These are phyloP conservation scores for Rhodamnia argentea DNA, from an alignment of 345 rosid species.

Conservation along the genomic window DNA sequence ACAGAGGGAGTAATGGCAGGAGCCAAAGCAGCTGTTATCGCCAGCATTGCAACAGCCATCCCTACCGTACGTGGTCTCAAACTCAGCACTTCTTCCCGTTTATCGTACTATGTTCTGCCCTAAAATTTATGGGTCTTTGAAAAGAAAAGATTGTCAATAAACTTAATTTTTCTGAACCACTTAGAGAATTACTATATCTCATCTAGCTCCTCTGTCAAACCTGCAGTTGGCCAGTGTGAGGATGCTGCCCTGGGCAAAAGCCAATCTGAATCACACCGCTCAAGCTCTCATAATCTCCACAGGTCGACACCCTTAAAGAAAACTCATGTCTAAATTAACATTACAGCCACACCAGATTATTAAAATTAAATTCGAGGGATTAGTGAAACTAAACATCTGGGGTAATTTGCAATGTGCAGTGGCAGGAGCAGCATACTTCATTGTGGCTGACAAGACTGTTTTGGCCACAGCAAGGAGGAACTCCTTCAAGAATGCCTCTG, in stretches of 20 bases:
- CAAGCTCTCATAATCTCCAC: slow-evolving; percentile 92
- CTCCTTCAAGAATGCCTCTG: slow-evolving; percentile 30
- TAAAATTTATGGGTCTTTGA: not conserved
- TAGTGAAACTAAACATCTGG: not conserved
- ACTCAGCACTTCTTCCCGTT: not conserved
- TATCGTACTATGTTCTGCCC: not conserved
- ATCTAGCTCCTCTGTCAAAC: not conserved
- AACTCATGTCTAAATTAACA: not conserved
- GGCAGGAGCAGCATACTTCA: slow-evolving; percentile 87
- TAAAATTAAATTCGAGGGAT: not conserved
- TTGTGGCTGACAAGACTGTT: slow-evolving; percentile 92
- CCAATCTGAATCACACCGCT: slow-evolving; percentile 83
- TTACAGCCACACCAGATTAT: not conserved
- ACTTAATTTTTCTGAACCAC: not conserved
- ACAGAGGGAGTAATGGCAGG: slow-evolving; percentile 86
- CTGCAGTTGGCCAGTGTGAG: slow-evolving; percentile 66
- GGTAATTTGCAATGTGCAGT: slow-evolving; percentile 9
- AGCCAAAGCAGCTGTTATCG: slow-evolving; percentile 79
- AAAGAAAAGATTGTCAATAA: not conserved
- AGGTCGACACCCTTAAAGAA: slow-evolving; percentile 7
- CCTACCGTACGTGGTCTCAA: slow-evolving; percentile 49
- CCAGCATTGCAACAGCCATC: slow-evolving; percentile 66
- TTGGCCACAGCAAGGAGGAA: slow-evolving; percentile 72
- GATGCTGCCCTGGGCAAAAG: slow-evolving; percentile 88
- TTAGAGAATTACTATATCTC: not conserved